A percentile compares a stretch with the other conserved stretches of the same genome.
These are phyloP conservation scores for Ploettnerulaceae sp. DNA, from an alignment of 2,329 filamentous ascomycete genomes.

Conservation along the genomic window DNA sequence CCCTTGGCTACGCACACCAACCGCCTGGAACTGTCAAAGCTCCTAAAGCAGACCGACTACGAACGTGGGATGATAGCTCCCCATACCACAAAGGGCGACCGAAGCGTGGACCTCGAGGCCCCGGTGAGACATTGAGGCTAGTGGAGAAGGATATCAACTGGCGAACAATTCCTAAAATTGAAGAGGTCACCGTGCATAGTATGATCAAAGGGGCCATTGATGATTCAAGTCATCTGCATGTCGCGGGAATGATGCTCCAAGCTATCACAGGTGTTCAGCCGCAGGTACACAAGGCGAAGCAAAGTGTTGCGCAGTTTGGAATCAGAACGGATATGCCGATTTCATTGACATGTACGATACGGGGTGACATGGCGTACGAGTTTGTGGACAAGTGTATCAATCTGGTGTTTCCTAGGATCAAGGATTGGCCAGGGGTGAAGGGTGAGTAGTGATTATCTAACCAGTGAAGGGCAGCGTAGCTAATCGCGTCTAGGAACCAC, in stretches of 20 bases:
- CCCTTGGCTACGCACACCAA: constrained; percentile 79
- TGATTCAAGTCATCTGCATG: constrained; percentile 71
- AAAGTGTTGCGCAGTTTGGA: constrained; percentile 70
- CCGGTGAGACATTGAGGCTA: constrained; percentile 61
- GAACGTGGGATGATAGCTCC: constrained; percentile 82
- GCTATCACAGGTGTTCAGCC: constrained; percentile 77
- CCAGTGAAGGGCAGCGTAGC: constrained; percentile 28
- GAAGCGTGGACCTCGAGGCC: constrained; percentile 75
- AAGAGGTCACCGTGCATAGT: constrained; percentile 74
- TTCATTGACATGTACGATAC: constrained; percentile 71
- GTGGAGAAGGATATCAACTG: constrained; percentile 72
- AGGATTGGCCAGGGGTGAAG: constrained; percentile 85
- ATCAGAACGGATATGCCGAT: constrained; percentile 66
- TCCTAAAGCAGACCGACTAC: constrained; percentile 61
- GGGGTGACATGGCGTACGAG: constrained; percentile 77
- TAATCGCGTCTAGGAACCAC: constrained; percentile 35
- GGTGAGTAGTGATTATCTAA: constrained; percentile 34
- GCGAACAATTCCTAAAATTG: constrained; percentile 78
- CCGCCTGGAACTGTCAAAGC: constrained; percentile 66
- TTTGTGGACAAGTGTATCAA: constrained; percentile 89
- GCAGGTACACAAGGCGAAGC: constrained; percentile 62
- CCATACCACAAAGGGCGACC: constrained; percentile 93
- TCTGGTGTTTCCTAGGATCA: constrained; percentile 88
- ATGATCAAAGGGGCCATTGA: constrained; percentile 63
- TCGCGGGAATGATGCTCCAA: constrained; percentile 79